A percentile compares a stretch with the other conserved stretches of the same genome.
These are phyloP conservation scores for Hypoxylon trugodes DNA, from an alignment of 495 filamentous ascomycete species.

Conservation along the genomic window DNA sequence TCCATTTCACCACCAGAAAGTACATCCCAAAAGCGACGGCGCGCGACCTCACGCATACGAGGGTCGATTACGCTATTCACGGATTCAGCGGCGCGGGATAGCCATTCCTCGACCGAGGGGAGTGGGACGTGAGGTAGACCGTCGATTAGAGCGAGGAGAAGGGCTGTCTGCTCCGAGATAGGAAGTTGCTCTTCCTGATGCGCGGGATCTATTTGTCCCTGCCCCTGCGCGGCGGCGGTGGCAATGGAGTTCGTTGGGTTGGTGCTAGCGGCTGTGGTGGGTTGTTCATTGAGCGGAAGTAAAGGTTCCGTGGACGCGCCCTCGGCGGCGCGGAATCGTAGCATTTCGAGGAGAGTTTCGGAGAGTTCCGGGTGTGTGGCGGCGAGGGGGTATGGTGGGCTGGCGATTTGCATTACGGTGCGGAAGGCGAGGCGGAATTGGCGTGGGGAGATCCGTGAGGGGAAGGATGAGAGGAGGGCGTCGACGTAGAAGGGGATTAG, in stretches of 20 bases:
- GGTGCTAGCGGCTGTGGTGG: not conserved
- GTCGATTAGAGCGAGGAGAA: slow-evolving; percentile 83
- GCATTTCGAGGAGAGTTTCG: slow-evolving; percentile 81
- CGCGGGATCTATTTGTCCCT: not conserved
- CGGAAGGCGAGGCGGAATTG: slow-evolving; percentile 96
- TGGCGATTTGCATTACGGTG: slow-evolving; percentile 84
- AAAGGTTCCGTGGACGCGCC: slow-evolving; percentile 56
- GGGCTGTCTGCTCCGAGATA: slow-evolving; percentile 82
- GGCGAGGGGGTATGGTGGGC: slow-evolving; percentile 78
- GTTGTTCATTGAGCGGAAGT: slow-evolving; percentile 40
- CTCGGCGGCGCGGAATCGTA: slow-evolving; percentile 69
- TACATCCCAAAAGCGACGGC: slow-evolving; percentile 84
- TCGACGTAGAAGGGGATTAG: slow-evolving; percentile 89
- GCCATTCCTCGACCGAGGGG: slow-evolving; percentile 69
- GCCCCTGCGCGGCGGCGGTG: not conserved
- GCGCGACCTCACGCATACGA: slow-evolving; percentile 69
- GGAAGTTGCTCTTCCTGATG: not conserved
- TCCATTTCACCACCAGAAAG: slow-evolving; percentile 90
- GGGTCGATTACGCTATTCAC: slow-evolving; percentile 69
- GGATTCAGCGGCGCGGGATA: slow-evolving; percentile 72
- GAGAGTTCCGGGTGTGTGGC: slow-evolving; percentile 76
- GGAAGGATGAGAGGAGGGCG: slow-evolving; percentile 84
- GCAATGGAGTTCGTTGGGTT: not conserved
- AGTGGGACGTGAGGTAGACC: slow-evolving; percentile 77
- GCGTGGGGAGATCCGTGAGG: slow-evolving; percentile 78